Evolutionary conservation across 352 stramenopile genomes (phyloP), one percentile per base, ranked within the genome.

Genomic region (Globisporangium splendens): DNA sequence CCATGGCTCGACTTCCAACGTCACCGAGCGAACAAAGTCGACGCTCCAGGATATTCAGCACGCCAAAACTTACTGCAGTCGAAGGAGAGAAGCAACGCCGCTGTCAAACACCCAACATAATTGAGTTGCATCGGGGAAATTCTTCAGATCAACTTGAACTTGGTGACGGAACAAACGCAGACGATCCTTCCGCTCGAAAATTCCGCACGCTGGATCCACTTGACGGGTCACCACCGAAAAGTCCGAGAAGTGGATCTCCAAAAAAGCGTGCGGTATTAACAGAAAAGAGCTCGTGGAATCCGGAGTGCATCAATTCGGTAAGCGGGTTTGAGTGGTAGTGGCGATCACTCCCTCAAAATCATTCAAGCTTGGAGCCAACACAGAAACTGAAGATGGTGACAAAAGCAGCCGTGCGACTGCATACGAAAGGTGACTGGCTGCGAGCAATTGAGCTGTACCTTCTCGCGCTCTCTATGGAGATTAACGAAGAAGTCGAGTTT

Each of bases 311-410:
- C 41, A 88, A 88, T 46, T 89, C 77, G 0, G 83, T 88, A 20
- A 89, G 78, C 50, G 78, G 83, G 3, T 91, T 91, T 56, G 78
- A 90, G 54, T 93, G 83, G 83, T 93, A 77, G 78, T 91, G 83
- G 83, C 68, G 83, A 6, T 89, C 83, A 22, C 65, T 93, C 0
- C 83, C 83, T 12, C 69, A 75, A 44, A 71, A 88, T 46, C 80
- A 93, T 54, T 38, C 73, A 0, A 83, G 56, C 48, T 60, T 93
- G 12, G 75, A 88, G 46, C 78, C 76, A 17, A 83, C 75, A 10
- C 77, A 89, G 46, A 89, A 90, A 51, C 66, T 93, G n/a, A 93
- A 90, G 63, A 75, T 84, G 64, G 83, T 93, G 31, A 88, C 80
- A 7, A 88, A 86, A 59, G 80, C 80, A n/a, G 83, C 83, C 0